Conservation (phyloP, 371 early-diverging fungal species). For the Capillidium heterosporum region DNA sequence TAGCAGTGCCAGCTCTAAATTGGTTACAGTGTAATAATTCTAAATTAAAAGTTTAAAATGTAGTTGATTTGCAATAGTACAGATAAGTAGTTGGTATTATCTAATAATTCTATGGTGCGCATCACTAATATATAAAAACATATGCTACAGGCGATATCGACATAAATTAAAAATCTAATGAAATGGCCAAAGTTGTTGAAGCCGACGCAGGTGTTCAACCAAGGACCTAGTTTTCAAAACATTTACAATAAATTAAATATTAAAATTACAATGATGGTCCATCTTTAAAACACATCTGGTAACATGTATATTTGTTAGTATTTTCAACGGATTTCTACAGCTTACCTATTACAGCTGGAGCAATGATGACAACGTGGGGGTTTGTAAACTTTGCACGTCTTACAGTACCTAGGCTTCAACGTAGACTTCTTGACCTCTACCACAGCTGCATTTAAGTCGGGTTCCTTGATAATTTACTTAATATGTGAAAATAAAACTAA, state of each 20-base stretch:
- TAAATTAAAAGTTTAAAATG: constrained; percentile 1
- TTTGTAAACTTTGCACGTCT: constrained; percentile 51
- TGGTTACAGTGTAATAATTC: constrained; percentile 29
- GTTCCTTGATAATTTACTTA: constrained; percentile 13
- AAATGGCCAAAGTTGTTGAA: constrained; percentile 75
- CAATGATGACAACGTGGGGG: constrained; percentile 77
- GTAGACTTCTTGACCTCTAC: constrained; percentile 53
- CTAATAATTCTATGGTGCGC: constrained; percentile 24
- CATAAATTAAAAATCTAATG: constrained; percentile 63
- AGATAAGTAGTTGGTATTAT: constrained; percentile 21
- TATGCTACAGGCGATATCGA: constrained; percentile 31
- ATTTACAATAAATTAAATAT: neutral
- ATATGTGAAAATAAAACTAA: neutral
- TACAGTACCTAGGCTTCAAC: constrained; percentile 51
- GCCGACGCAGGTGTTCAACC: constrained; percentile 95
- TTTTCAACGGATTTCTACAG: neutral
- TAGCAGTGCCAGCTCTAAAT: constrained; percentile 41
- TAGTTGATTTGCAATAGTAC: constrained; percentile 7
- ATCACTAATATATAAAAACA: constrained; percentile 18
- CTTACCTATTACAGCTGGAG: constrained; percentile 36
- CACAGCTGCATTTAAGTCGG: constrained; percentile 28
- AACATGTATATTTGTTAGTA: neutral
- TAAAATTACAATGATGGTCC: constrained; percentile 75
- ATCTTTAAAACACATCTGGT: constrained; percentile 61
- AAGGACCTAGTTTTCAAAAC: constrained; percentile 35